Evolutionary conservation across 2,329 filamentous ascomycete species (phyloP), one percentile per base, ranked within the genome.

Genomic region (Epichloe hybrida): DNA sequence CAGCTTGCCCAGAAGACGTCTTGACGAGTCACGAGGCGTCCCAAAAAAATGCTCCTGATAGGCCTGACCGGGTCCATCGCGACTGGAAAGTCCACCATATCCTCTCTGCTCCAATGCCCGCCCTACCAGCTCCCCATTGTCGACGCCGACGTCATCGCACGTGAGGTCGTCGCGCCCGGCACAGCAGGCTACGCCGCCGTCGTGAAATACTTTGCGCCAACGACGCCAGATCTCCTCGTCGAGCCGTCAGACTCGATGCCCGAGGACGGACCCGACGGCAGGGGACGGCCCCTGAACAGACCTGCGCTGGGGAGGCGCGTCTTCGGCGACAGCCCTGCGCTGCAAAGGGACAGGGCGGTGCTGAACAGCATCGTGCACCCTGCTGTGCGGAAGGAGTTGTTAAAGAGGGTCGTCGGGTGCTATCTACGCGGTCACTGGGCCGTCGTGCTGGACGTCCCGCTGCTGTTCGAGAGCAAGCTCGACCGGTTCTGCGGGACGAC

Each of bases 31-130:
- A 31, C 27, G 27, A 31, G 27, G 8, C 27, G 27, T 31, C 9
- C 27, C 27, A 31, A 17, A 17, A 17, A 17, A 31, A 48, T 42
- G 46, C 46, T 48, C 38, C 82, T 98, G 62, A 89, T 98, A 60
- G 93, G 93, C 52, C 81, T 98, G 27, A 98, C 93, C 8, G 93
- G 93, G 65, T 95, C 90, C 54, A 97, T 98, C 64, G 93, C 93
- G 54, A 98, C 93, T 5, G 93, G 93, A 66, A 98, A 98, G 78
- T 95, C 91, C 44, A 98, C 91, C 57, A 89, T 96, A 50, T 95
- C 93, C 31, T 75, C 77, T 39, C 77, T 95, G 59, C 86, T 98
- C 60, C 81, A 85, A 48, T 75, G 80, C 4, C 74, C 86, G 5
- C 93, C 91, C 0, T 86, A 96, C 73, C 84, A 80, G 54, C 78